A percentile compares a stretch with the other conserved stretches of the same genome.
Conservation (phyloP, 148 eudicot genomes). For the Camellia japonica region DNA sequence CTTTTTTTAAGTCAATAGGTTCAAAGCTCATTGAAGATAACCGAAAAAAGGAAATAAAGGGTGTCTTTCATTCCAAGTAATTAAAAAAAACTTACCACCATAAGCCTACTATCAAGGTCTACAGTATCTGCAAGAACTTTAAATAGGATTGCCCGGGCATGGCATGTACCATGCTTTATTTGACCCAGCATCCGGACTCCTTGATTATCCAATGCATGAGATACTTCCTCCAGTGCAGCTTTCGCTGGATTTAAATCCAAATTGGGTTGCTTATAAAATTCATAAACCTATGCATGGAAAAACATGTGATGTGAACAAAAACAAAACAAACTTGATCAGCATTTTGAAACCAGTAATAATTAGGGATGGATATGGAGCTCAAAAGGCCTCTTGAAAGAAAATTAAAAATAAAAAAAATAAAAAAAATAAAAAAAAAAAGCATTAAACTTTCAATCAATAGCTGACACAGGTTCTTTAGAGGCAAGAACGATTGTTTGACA, state of each 20-base stretch:
- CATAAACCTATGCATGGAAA: constrained; percentile 46
- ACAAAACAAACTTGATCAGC: background rate
- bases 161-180: constrained; percentile 78
- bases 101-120: constrained; percentile 68
- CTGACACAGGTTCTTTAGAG: background rate
- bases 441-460: background rate
- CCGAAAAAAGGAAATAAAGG: background rate
- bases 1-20: background rate
- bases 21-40: background rate
- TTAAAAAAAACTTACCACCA: constrained; percentile 55
- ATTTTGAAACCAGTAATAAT: background rate
- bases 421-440: background rate
- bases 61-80: constrained; percentile 1
- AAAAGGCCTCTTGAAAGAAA: too few relatives aligned
- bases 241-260: constrained; percentile 49
- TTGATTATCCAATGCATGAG: constrained; percentile 43
- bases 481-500: background rate
- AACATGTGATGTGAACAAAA: too few relatives aligned
- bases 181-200: constrained; percentile 83
- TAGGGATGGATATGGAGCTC: background rate
- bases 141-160: constrained; percentile 76
- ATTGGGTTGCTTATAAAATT: constrained; percentile 65
- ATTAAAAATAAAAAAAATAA: background rate
- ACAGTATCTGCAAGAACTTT: constrained; percentile 82
- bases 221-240: constrained; percentile 50